Evolutionary conservation across 208 protist genomes (phyloP).

Genomic region (Trypanosoma melophagium): DNA sequence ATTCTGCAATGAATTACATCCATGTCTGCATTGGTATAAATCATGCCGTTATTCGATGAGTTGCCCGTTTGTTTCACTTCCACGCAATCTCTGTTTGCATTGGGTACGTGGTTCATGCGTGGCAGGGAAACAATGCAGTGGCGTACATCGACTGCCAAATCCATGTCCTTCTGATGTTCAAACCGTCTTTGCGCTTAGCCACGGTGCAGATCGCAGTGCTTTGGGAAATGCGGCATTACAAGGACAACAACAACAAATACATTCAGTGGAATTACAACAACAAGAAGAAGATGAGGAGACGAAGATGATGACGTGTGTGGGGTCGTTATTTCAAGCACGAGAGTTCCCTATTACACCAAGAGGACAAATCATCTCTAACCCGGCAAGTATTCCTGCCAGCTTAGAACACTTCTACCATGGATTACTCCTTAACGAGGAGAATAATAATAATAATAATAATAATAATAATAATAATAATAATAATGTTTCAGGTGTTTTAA

Average conservation of each 20-base stretch:
- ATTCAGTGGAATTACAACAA: conserved; percentile 1
- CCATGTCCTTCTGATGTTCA: conserved; percentile 49
- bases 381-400: conserved; percentile 23
- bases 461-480: background rate
- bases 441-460: background rate
- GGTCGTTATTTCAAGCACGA: background rate
- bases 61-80: conserved; percentile 54
- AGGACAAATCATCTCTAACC: conserved; percentile 19
- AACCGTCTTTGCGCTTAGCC: conserved; percentile 54
- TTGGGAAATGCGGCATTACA: conserved; percentile 4
- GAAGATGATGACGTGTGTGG: no score
- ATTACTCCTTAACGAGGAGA: background rate
- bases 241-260: background rate
- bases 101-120: conserved; percentile 68
- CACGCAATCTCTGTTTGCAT: conserved; percentile 77
- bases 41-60: conserved; percentile 64
- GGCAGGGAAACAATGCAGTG: conserved; percentile 45
- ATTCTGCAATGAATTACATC: conserved; percentile 54
- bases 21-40: conserved; percentile 74
- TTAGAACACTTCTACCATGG: conserved; percentile 23
- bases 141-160: conserved; percentile 73
- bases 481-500: no score
- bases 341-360: conserved; percentile 15
- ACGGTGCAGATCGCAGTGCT: conserved; percentile 41
- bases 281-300: background rate